These are phyloP conservation scores for Schizopora paradoxa DNA, from an alignment of 1,284 basidiomycete species.

Conservation along the genomic window DNA sequence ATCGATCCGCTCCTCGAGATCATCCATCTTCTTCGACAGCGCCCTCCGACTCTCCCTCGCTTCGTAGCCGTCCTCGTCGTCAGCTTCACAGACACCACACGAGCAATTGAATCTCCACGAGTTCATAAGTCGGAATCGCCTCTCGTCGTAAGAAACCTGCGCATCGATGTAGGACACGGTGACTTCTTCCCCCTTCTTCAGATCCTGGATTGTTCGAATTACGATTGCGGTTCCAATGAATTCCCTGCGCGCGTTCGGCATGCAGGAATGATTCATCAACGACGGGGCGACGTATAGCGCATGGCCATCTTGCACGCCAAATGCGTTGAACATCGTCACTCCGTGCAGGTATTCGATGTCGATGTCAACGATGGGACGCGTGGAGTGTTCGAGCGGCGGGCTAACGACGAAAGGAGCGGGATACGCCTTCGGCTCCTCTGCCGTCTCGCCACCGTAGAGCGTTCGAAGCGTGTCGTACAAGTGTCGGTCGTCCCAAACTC, in stretches of 20 bases:
- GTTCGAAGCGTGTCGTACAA: neutral
- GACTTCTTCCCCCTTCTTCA: slow-evolving; percentile 14
- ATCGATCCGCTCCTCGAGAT: too few species aligned
- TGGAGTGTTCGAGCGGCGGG: neutral
- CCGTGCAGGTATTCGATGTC: slow-evolving; percentile 10
- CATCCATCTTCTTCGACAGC: too few species aligned
- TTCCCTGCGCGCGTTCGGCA: slow-evolving; percentile 2
- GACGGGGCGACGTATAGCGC: slow-evolving; percentile 16
- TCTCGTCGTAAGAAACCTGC: neutral
- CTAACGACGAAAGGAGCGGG: neutral
- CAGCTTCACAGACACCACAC: slow-evolving; percentile 2
- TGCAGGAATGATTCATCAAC: slow-evolving; percentile 17
- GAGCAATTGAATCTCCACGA: slow-evolving; percentile 6
- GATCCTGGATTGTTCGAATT: slow-evolving; percentile 5
- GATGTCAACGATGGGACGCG: slow-evolving; percentile 1
- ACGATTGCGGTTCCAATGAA: slow-evolving; percentile 16
- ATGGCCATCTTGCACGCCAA: too few species aligned
- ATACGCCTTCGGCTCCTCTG: neutral
- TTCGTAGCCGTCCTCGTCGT: too few species aligned
- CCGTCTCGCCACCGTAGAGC: slow-evolving; percentile 2
- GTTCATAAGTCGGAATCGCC: neutral
- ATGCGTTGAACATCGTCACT: slow-evolving; percentile 7
- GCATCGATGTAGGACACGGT: slow-evolving; percentile 7
- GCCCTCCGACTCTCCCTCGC: too few species aligned
- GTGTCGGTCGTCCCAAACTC: slow-evolving; percentile 8